Conservation (phyloP, 2,329 filamentous ascomycete genomes). For the Clarireedia hainanense region DNA sequence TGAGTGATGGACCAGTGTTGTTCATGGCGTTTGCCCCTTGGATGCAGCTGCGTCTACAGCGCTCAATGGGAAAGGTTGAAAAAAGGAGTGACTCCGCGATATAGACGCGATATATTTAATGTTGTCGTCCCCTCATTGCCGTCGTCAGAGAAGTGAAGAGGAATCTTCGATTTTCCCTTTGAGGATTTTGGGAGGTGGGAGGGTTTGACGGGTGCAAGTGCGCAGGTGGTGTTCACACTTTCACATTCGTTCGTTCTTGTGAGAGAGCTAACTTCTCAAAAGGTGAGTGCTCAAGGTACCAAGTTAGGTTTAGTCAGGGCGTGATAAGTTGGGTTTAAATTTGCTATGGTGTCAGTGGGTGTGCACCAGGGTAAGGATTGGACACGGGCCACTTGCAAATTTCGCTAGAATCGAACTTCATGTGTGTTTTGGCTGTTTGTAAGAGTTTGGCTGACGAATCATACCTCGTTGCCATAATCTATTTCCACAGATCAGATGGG, state of each 20-base stretch:
- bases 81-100: slow-evolving; percentile 8
- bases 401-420: slow-evolving; percentile 3
- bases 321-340: background rate
- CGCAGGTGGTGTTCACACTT: background rate
- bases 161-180: background rate
- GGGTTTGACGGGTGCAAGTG: background rate
- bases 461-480: background rate
- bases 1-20: slow-evolving; percentile 28
- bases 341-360: background rate
- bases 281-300: background rate
- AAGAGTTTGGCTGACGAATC: slow-evolving; percentile 7
- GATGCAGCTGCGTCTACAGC: slow-evolving; percentile 27
- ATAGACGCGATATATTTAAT: slow-evolving; percentile 6
- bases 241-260: background rate
- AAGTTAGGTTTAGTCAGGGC: background rate
- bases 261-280: background rate
- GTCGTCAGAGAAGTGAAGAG: background rate
- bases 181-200: background rate
- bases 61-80: slow-evolving; percentile 12
- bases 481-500: background rate
- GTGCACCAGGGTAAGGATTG: background rate
- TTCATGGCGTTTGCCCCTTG: slow-evolving; percentile 20
- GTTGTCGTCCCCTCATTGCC: slow-evolving; percentile 9
- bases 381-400: slow-evolving; percentile 6
- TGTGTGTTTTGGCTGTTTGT: background rate